phyloP scores from a whole-genome alignment of 495 filamentous ascomycete genomes.

The Trichocladium antarcticum region DNA sequence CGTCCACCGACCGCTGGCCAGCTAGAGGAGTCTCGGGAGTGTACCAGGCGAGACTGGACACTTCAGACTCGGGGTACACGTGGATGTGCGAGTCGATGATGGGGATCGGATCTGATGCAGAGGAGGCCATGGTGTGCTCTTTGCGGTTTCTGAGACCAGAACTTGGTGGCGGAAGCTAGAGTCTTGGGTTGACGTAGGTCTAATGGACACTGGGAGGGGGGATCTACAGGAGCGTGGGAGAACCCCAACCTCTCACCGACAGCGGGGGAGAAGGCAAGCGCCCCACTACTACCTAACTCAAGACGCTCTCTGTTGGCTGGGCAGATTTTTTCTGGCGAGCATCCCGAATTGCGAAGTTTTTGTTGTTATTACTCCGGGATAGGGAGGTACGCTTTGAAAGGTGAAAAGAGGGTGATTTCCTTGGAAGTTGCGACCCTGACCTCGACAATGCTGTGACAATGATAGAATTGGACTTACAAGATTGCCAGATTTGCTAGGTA shows the following conservation, averaged over 20 bases:
- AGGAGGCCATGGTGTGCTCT: not conserved
- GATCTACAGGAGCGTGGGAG: not conserved
- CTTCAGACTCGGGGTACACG: conserved; percentile 58
- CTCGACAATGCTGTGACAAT: no score
- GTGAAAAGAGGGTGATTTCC: no score
- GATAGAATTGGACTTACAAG: no score
- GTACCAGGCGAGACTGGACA: conserved; percentile 53
- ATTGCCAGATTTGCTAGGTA: no score
- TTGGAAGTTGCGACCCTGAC: no score
- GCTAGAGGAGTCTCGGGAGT: conserved; percentile 47
- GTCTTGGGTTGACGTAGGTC: no score
- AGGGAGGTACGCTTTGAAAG: not conserved
- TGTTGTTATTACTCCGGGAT: not conserved
- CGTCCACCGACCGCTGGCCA: conserved; percentile 48
- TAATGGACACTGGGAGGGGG: no score
- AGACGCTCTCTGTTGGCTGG: not conserved
- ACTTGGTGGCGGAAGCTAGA: no score
- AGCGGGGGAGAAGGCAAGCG: conserved; percentile 7
- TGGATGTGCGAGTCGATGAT: conserved; percentile 84
- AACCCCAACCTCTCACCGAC: conserved; percentile 11
- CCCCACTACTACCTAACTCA: conserved; percentile 1
- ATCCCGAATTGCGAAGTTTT: no score
- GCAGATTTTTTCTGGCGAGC: not conserved
- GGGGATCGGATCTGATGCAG: conserved; percentile 16
- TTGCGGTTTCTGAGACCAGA: no score